Evolutionary conservation across 2,329 filamentous ascomycete species (phyloP).

Genomic region (Colletotrichum sublineola): DNA sequence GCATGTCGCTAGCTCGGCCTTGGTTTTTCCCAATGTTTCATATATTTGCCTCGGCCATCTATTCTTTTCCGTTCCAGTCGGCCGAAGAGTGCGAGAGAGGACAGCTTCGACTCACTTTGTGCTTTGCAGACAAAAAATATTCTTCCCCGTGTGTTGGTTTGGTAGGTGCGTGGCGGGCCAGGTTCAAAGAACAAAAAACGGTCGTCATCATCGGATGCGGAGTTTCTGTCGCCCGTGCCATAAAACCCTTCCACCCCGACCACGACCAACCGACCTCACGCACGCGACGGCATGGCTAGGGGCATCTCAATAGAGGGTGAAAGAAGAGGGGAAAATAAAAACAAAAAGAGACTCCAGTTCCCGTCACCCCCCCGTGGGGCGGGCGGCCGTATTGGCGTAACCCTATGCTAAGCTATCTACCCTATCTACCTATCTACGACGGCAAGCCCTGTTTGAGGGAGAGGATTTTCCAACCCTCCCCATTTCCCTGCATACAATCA

Average conservation of each 20-base stretch:
- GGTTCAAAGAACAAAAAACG: too few species aligned
- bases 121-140: neutral
- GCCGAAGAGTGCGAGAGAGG: too few species aligned
- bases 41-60: neutral
- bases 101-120: neutral
- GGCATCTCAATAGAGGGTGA: neutral
- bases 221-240: neutral
- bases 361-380: constrained; percentile 17
- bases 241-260: neutral
- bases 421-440: constrained; percentile 35
- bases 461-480: neutral
- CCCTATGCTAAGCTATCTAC: constrained; percentile 42
- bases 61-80: neutral
- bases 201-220: neutral
- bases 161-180: too few species aligned
- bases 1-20: neutral
- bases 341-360: constrained; percentile 19
- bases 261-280: too few species aligned
- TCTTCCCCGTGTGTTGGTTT: neutral
- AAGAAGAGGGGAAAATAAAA: neutral
- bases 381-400: constrained; percentile 21
- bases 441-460: constrained; percentile 8
- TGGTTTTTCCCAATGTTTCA: too few species aligned
- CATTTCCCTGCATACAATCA: constrained; percentile 25
- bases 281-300: neutral